These are phyloP conservation scores for Saccharomyces pastorianus DNA, from an alignment of 1,139 yeast species.

Conservation along the genomic window DNA sequence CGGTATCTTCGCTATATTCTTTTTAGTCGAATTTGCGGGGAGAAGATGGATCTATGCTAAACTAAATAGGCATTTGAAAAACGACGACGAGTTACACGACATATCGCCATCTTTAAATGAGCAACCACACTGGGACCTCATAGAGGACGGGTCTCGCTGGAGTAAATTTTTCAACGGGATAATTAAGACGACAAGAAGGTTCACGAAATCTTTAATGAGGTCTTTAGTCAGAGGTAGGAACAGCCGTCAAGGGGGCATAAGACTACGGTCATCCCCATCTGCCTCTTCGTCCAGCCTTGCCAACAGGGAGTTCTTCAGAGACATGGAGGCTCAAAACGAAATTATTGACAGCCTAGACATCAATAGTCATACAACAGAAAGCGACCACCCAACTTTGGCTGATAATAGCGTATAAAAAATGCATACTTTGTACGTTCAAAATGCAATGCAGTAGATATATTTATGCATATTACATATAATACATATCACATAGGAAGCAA, in stretches of 20 bases:
- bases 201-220: background rate
- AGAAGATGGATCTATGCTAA: slow-evolving; percentile 25
- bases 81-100: background rate
- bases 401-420: background rate
- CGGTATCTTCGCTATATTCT: slow-evolving; percentile 32
- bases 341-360: slow-evolving; percentile 27
- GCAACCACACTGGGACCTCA: slow-evolving; percentile 1
- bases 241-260: slow-evolving; percentile 1
- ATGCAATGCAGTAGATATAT: background rate
- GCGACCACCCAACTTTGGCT: background rate
- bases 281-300: background rate
- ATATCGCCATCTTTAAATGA: background rate
- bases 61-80: background rate
- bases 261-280: slow-evolving; percentile 5
- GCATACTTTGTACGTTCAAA: background rate
- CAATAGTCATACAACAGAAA: slow-evolving; percentile 8
- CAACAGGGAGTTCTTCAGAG: slow-evolving; percentile 16
- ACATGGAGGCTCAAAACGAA: slow-evolving; percentile 29
- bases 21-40: slow-evolving; percentile 31
- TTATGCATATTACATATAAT: background rate
- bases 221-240: background rate
- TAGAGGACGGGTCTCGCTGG: background rate
- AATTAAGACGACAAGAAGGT: background rate
- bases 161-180: background rate
- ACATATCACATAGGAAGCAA: background rate